phyloP scores from a whole-genome alignment of 23 red algal species.

The Gracilariopsis chorda region DNA sequence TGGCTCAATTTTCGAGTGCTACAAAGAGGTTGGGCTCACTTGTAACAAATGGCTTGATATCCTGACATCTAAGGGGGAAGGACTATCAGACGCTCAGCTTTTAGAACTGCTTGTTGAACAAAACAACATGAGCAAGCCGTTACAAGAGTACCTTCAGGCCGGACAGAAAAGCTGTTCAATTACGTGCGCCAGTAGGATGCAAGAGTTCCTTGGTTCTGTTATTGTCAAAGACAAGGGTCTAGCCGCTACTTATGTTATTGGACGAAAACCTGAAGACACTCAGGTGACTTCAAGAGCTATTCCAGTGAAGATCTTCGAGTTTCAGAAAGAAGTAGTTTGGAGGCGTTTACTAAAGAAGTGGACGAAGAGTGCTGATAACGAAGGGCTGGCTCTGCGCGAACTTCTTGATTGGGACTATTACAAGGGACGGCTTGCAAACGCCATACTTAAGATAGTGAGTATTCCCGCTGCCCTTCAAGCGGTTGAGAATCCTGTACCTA shows the following conservation, averaged over 20 bases:
- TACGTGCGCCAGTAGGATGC: constrained; percentile 90
- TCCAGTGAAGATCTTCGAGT: constrained; percentile 91
- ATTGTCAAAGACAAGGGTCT: constrained; percentile 88
- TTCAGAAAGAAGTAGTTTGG: constrained; percentile 37
- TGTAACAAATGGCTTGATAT: constrained; percentile 93
- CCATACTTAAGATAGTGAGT: constrained; percentile 90
- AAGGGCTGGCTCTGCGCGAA: constrained; percentile 56
- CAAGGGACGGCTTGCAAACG: constrained; percentile 73
- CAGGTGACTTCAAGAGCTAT: constrained; percentile 93
- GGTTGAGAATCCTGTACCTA: constrained; percentile 84
- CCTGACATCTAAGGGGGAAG: constrained; percentile 71
- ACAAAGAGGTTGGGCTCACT: constrained; percentile 66
- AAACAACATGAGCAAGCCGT: constrained; percentile 93
- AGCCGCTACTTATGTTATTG: constrained; percentile 86
- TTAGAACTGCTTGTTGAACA: constrained; percentile 93
- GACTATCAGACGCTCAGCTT: constrained; percentile 71
- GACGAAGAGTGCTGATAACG: constrained; percentile 57
- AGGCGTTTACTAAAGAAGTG: constrained; percentile 74
- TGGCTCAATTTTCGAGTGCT: constrained; percentile 52
- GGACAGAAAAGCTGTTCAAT: constrained; percentile 93
- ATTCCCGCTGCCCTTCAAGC: constrained; percentile 92
- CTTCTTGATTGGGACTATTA: constrained; percentile 99
- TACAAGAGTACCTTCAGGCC: constrained; percentile 78
- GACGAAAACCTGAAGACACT: constrained; percentile 63
- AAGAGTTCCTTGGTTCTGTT: constrained; percentile 79